Evolutionary conservation across 352 stramenopile genomes (phyloP).

Genomic region (Phytophthora gonapodyides): DNA sequence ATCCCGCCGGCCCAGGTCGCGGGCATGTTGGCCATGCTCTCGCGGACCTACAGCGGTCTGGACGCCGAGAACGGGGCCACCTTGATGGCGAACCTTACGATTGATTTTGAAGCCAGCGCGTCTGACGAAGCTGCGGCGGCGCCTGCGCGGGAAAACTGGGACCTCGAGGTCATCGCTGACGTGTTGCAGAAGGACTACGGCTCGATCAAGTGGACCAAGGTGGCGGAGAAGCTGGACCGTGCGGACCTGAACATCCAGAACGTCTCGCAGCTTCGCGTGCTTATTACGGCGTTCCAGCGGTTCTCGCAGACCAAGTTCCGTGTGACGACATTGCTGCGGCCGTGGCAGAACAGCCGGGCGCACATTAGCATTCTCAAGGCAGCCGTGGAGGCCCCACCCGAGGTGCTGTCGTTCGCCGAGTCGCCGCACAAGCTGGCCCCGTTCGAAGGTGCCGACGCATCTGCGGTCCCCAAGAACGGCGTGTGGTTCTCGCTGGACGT

Average conservation of each 20-base stretch:
- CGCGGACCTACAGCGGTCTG: constrained; percentile 75
- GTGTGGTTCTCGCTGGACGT: constrained; percentile 88
- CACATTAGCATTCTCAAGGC: constrained; percentile 81
- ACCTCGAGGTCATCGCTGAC: constrained; percentile 86
- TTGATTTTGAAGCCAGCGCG: constrained; percentile 63
- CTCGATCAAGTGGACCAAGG: constrained; percentile 88
- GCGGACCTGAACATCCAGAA: constrained; percentile 74
- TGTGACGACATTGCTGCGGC: constrained; percentile 65
- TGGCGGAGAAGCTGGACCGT: constrained; percentile 84
- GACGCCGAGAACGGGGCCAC: constrained; percentile 72
- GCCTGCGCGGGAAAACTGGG: constrained; percentile 61
- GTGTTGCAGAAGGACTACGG: constrained; percentile 85
- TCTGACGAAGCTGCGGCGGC: constrained; percentile 34
- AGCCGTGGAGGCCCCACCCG: constrained; percentile 76
- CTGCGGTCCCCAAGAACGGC: constrained; percentile 82
- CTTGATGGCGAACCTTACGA: constrained; percentile 81
- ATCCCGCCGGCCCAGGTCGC: constrained; percentile 88
- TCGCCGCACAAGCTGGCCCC: constrained; percentile 80
- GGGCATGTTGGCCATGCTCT: constrained; percentile 89
- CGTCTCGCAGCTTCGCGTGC: constrained; percentile 62
- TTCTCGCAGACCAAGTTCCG: constrained; percentile 86
- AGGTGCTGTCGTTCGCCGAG: constrained; percentile 82
- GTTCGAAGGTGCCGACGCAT: constrained; percentile 88
- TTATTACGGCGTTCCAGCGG: constrained; percentile 81
- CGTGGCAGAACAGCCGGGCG: constrained; percentile 80